Base-by-base conservation (phyloP, 208 protist species). In the Zelonia costaricensis region DNA sequence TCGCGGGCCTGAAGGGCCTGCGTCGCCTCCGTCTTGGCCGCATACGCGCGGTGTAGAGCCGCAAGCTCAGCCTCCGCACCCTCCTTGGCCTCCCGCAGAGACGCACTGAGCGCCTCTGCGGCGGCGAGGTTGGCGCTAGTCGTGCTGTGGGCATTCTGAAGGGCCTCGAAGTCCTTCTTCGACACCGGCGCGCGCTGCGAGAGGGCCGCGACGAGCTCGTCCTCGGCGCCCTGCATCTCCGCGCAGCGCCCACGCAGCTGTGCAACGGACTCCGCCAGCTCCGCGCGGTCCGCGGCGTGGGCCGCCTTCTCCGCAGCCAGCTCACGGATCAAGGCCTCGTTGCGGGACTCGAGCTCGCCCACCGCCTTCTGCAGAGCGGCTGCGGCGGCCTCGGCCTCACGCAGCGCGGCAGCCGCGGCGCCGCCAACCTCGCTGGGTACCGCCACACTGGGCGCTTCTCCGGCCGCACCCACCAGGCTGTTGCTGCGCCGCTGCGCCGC, bases 181-280 rank as follows among this genome's bases (percentile, higher is more conserved):
- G 65, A 63, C 0, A 65, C 25, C 16, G 65, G 65, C 3, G 65
- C 65, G 6, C 65, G 65, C 65, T 45, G 65, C 28, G 57, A 47
- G n/a, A 72, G 65, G 5, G 65, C 65, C 3, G 48, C 39, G 6
- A 65, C 40, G 6, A 72, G 57, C 16, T 49, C 30, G 10, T 72
- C 65, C 43, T 72, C 49, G 23, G 46, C 31, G 0, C 16, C 39
- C 20, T 60, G 65, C 39, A 67, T 52, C 12, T 62, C 45, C 7
- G 58, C 53, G n/a, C 68, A 48, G 33, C 52, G 49, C 15, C 36
- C 35, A 35, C 53, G 49, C 23, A 75, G 53, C 8, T 44, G 33
- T 3, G 43, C 62, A 4, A 82, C 47, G 13, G 58, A 57, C 16
- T 57, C 61, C 31, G 49, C 44, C 45, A 82, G 56, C 27, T 51